Base-by-base conservation (phyloP, 1,284 basidiomycete genomes). In the Ganoderma lucidum region DNA sequence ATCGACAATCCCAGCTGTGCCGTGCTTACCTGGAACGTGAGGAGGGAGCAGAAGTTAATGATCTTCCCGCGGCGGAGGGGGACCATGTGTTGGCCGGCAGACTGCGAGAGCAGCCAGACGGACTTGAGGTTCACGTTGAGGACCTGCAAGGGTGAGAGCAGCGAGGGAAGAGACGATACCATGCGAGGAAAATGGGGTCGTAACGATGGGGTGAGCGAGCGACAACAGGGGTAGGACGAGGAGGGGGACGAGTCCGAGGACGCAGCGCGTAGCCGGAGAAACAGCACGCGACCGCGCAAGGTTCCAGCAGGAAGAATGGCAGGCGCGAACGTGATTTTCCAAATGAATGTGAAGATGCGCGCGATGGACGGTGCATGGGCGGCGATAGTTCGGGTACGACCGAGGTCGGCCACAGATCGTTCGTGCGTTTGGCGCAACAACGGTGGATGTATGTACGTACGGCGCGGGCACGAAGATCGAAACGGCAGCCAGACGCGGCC, bases 1-100 rank as follows among this genome's bases (percentile, higher is more conserved):
- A 62, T 9, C 62, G 30, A 56, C 53, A 14, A 62, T 9, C 62
- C 41, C 48, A 63, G 15, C 39, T n/a, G 62, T 44, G 15, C 39
- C 15, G 62, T 44, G 35, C 64, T 32, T 62, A 76, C 78, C 75
- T 95, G 93, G 82, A 91, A 95, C 15, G 91, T 92, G 68, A 94
- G 81, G 66, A 95, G 84, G 63, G 92, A 93, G 73, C 90, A 91
- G 73, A 95, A 88, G 78, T 94, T 95, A 80, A 95, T 93, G 75
- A 95, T 92, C 78, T 94, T 94, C 61, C 93, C 93, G 67, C 91
- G 86, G 64, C 88, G 85, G 62, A 84, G 84, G 42, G 92, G 87
- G 5, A 94, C 88, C 93, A 95, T 95, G 81, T 95, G 93, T 68
- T 85, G 83, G 8, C 93, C 93, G 28, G 91, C 92, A 51, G 91